Evolutionary conservation across 441 rosid species (phyloP).

Genomic region (Arabidopsis lyrata): DNA sequence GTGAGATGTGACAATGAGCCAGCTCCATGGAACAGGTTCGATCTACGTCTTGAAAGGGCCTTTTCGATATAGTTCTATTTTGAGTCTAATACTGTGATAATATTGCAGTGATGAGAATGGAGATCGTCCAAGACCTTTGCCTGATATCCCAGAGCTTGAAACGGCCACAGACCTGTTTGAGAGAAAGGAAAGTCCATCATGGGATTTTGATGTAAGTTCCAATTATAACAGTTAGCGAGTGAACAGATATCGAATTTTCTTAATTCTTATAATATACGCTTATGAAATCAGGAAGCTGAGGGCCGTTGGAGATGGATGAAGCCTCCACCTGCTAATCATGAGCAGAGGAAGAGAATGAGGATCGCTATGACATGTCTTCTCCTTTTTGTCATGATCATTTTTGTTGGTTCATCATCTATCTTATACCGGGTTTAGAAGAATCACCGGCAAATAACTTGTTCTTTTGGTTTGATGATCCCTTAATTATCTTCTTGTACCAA

Average conservation of each 20-base stretch:
- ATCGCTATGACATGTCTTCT: not conserved
- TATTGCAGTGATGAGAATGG: constrained; percentile 68
- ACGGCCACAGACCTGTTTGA: constrained; percentile 62
- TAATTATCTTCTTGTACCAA: not conserved
- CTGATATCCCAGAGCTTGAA: constrained; percentile 61
- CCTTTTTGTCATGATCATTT: not conserved
- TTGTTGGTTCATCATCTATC: not conserved
- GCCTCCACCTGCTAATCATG: constrained; percentile 62
- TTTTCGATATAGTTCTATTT: not conserved
- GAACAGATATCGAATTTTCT: not conserved
- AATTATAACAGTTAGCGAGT: not conserved
- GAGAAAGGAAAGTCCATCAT: constrained; percentile 67
- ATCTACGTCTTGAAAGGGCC: not conserved
- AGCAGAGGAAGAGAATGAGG: constrained; percentile 44
- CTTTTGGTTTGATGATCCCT: not conserved
- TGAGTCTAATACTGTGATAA: not conserved
- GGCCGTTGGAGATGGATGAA: constrained; percentile 73
- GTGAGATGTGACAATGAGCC: constrained; percentile 92
- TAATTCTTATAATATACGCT: not conserved
- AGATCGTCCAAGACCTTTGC: constrained; percentile 80
- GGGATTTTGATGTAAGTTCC: constrained; percentile 78
- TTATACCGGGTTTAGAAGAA: not conserved
- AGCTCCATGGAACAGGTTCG: constrained; percentile 93
- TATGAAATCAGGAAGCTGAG: constrained; percentile 55
- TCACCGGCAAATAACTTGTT: not conserved